These are phyloP conservation scores for Hemileia vastatrix DNA, from an alignment of 1,284 basidiomycete genomes.

Conservation along the genomic window DNA sequence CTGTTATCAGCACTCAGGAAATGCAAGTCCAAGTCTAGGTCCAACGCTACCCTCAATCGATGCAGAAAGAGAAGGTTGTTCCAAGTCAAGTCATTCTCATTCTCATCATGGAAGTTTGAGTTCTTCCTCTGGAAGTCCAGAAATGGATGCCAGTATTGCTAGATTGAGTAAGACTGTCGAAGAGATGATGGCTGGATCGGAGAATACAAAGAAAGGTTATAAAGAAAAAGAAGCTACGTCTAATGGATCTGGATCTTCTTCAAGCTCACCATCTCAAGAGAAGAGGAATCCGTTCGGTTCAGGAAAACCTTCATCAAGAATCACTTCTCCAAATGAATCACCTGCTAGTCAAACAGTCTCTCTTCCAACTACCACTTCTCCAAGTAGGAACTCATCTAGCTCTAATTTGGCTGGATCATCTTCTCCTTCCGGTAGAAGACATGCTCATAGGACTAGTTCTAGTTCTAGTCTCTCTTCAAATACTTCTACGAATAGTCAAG, in stretches of 20 bases:
- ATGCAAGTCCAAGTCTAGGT: no score
- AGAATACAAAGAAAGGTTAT: neutral
- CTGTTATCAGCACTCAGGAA: no score
- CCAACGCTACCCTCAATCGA: neutral
- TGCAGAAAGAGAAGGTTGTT: neutral
- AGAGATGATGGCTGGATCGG: conserved; percentile 29
- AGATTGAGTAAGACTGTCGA: conserved; percentile 34
- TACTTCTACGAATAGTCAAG: neutral
- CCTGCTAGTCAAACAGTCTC: conserved; percentile 29
- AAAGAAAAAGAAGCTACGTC: neutral
- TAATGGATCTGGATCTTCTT: neutral
- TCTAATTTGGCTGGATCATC: neutral
- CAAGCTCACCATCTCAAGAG: neutral
- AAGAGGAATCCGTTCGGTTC: neutral
- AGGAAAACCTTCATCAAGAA: no score
- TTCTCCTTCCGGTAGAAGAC: neutral
- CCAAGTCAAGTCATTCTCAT: neutral
- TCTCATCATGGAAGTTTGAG: neutral
- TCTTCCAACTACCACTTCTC: conserved; percentile 42
- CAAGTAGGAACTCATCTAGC: neutral
- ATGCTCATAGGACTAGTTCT: conserved; percentile 1
- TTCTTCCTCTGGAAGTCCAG: conserved; percentile 21
- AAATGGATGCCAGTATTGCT: conserved; percentile 36
- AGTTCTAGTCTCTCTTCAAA: conserved; percentile 14
- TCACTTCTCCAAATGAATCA: no score